Conservation (phyloP, 371 early-diverging fungal genomes). For the Zychaea mexicana region DNA sequence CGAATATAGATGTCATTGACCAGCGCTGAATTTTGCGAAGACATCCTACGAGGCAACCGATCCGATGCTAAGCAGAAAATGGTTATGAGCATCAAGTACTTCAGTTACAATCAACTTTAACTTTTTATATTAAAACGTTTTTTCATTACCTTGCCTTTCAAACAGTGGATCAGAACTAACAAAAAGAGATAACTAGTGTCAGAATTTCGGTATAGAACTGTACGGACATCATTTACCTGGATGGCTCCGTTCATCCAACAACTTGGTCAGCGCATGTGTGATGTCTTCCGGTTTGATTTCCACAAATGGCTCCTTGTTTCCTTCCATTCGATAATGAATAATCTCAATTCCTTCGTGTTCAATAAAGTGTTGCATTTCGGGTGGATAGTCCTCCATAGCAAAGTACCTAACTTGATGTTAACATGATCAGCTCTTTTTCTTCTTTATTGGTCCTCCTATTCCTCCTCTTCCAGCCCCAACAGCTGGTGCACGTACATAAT, state of each 20-base stretch:
- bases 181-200: neutral
- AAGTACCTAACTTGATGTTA: constrained; percentile 70
- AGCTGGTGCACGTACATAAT: constrained; percentile 81
- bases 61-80: constrained; percentile 75
- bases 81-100: too few relatives aligned
- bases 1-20: constrained; percentile 95
- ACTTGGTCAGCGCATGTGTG: constrained; percentile 73
- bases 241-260: constrained; percentile 79
- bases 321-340: constrained; percentile 79
- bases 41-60: constrained; percentile 94
- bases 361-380: constrained; percentile 79
- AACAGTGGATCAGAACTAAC: constrained; percentile 85
- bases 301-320: constrained; percentile 94
- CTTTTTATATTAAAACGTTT: neutral
- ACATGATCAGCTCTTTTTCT: neutral
- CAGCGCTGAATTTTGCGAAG: constrained; percentile 91
- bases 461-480: too few relatives aligned
- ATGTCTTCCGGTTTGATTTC: constrained; percentile 86
- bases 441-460: neutral
- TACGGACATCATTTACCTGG: constrained; percentile 49
- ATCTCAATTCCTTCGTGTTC: constrained; percentile 72
- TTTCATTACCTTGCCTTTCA: constrained; percentile 83
- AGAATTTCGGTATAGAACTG: too few relatives aligned
- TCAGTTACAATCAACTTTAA: too few relatives aligned
- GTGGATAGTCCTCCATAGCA: constrained; percentile 80